A percentile compares a stretch with the other conserved stretches of the same genome.
Conservation (phyloP, 2,329 filamentous ascomycete species). For the Alternaria triticimaculans region DNA sequence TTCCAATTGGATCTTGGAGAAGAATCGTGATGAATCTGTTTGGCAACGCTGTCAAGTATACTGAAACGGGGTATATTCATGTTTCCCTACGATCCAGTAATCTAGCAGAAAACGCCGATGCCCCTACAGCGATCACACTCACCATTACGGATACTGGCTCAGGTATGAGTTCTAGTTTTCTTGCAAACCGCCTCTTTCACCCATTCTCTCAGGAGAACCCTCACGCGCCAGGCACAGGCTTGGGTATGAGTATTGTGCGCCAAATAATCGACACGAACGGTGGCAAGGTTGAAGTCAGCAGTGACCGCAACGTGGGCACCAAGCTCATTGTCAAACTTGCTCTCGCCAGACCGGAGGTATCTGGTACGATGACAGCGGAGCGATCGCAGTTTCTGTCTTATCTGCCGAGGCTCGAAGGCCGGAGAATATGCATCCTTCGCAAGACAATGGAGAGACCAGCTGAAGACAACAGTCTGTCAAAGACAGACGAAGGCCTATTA, state of each 20-base stretch:
- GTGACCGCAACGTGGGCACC: constrained; percentile 22
- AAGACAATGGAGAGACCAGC: neutral
- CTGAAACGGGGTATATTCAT: constrained; percentile 36
- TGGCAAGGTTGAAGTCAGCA: constrained; percentile 39
- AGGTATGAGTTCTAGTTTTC: constrained; percentile 45
- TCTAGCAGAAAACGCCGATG: neutral
- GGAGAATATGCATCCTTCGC: constrained; percentile 37
- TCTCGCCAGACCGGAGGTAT: constrained; percentile 11
- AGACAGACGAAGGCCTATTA: constrained; percentile 19
- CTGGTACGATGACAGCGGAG: neutral
- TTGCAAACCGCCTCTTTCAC: constrained; percentile 40
- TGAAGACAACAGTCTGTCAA: constrained; percentile 3
- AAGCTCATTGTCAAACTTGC: constrained; percentile 28
- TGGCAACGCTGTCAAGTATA: constrained; percentile 49
- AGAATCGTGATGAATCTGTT: constrained; percentile 49
- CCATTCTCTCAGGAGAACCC: constrained; percentile 47
- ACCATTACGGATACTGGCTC: constrained; percentile 42
- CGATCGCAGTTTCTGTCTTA: constrained; percentile 19
- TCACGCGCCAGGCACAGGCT: constrained; percentile 26
- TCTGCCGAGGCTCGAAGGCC: constrained; percentile 26
- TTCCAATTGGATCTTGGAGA: constrained; percentile 48
- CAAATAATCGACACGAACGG: constrained; percentile 37
- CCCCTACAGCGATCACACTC: constrained; percentile 39
- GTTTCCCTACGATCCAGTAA: constrained; percentile 31
- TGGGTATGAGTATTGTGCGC: constrained; percentile 40